Percentiles rank a stretch among this genome's conserved stretches.
Conservation (phyloP, 2,329 filamentous ascomycete genomes). For the Tolypocladium sp. region DNA sequence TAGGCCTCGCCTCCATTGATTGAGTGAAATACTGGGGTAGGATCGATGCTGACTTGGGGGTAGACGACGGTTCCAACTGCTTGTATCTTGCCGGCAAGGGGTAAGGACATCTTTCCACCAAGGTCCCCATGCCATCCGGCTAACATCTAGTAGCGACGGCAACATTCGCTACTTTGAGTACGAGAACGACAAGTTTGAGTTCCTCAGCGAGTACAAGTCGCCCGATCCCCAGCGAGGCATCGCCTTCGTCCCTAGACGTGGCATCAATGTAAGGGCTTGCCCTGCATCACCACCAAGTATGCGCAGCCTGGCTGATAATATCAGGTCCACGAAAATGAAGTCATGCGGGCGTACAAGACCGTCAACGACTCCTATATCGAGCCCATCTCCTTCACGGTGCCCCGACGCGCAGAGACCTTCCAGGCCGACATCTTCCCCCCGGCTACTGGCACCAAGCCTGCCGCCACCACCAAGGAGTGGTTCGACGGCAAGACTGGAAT, state of each 20-base stretch:
- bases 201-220: constrained; percentile 96
- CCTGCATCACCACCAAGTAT: background rate
- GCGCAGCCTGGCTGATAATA: constrained; percentile 9
- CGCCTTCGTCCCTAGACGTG: constrained; percentile 89
- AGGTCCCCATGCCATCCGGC: background rate
- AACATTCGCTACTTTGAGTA: constrained; percentile 99
- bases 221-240: constrained; percentile 87
- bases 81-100: constrained; percentile 96
- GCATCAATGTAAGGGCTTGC: constrained; percentile 63
- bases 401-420: constrained; percentile 86
- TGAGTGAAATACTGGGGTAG: background rate
- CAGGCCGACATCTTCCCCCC: constrained; percentile 96
- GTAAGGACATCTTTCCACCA: constrained; percentile 45
- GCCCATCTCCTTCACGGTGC: constrained; percentile 95
- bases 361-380: constrained; percentile 92
- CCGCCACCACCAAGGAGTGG: constrained; percentile 75
- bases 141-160: constrained; percentile 59
- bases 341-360: constrained; percentile 94
- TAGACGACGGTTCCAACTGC: constrained; percentile 84
- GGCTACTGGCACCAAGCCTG: constrained; percentile 69
- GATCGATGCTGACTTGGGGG: constrained; percentile 11
- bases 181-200: constrained; percentile 98
- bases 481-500: constrained; percentile 73
- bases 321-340: constrained; percentile 86
- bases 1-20: constrained; percentile 20